Evolutionary conservation across 495 filamentous ascomycete species (phyloP).

Genomic region (Darksidea phi): DNA sequence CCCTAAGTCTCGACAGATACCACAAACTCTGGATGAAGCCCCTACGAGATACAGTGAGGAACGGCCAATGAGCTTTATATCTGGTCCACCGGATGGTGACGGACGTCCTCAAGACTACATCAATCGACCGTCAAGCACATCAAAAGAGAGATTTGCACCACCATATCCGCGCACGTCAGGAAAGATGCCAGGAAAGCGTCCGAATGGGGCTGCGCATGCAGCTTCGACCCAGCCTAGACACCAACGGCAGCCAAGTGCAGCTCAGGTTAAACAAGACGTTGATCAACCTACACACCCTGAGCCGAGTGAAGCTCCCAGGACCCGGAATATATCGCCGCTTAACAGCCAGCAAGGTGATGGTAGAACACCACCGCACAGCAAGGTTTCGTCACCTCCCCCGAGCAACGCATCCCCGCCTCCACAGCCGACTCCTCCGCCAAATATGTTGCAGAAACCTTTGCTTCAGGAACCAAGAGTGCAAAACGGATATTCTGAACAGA

Average conservation of each 20-base stretch:
- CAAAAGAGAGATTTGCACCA: conserved; percentile 2
- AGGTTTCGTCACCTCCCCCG: conserved; percentile 13
- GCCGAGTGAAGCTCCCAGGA: background rate
- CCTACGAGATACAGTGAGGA: conserved; percentile 19
- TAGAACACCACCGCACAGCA: conserved; percentile 7
- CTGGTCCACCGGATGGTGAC: conserved; percentile 25
- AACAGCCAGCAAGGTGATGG: background rate
- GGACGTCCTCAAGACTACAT: conserved; percentile 35
- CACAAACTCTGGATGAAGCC: conserved; percentile 3
- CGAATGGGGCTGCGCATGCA: conserved; percentile 7
- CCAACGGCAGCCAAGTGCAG: background rate
- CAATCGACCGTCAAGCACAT: conserved; percentile 12
- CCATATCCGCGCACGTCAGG: conserved; percentile 17
- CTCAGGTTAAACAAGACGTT: background rate
- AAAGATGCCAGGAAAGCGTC: conserved; percentile 3
- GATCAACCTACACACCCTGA: background rate
- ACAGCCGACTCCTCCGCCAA: conserved; percentile 12
- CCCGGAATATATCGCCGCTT: conserved; percentile 4
- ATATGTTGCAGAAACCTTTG: background rate
- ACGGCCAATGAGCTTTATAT: conserved; percentile 36
- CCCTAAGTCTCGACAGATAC: background rate
- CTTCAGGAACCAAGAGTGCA: conserved; percentile 8
- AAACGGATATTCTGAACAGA: background rate
- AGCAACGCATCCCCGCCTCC: conserved; percentile 28
- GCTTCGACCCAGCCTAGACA: background rate